phyloP scores from a whole-genome alignment of 495 filamentous ascomycete species.

The Aspergillus saccharolyticus region DNA sequence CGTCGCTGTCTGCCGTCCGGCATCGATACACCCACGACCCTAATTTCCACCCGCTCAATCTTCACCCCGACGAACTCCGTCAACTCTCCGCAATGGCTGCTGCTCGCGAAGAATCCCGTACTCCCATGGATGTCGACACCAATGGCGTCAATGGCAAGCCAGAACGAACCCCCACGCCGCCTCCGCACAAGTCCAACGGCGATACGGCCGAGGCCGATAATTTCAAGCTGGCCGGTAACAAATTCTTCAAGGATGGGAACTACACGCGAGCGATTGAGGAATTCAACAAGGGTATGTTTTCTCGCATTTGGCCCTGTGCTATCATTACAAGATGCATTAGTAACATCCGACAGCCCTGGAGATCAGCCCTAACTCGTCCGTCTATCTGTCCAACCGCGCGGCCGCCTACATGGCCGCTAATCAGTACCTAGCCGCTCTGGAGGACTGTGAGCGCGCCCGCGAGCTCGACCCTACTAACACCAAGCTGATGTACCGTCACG shows the following conservation, averaged over 20 bases:
- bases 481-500: slow-evolving; percentile 83
- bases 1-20: slow-evolving; percentile 15
- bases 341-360: slow-evolving; percentile 62
- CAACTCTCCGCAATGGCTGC: slow-evolving; percentile 68
- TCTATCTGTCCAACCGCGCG: slow-evolving; percentile 91
- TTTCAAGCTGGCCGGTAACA: slow-evolving; percentile 90
- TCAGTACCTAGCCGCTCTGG: slow-evolving; percentile 70
- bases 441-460: slow-evolving; percentile 74
- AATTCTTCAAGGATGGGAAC: slow-evolving; percentile 89
- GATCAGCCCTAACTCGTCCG: slow-evolving; percentile 60
- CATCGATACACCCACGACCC: slow-evolving; percentile 54
- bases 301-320: slow-evolving; percentile 4
- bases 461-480: slow-evolving; percentile 75
- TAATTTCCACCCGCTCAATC: slow-evolving; percentile 77
- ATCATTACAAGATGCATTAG: slow-evolving; percentile 3
- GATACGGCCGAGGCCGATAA: slow-evolving; percentile 69
- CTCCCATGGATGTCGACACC: slow-evolving; percentile 75
- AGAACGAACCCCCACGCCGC: slow-evolving; percentile 63
- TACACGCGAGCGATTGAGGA: slow-evolving; percentile 81
- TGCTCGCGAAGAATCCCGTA: slow-evolving; percentile 51
- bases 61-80: slow-evolving; percentile 78
- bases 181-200: slow-evolving; percentile 67
- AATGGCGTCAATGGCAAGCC: slow-evolving; percentile 52
- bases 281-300: slow-evolving; percentile 79
- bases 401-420: slow-evolving; percentile 86